Evolutionary conservation across 192 early-diverging fungal genomes (phyloP).

Genomic region (Martensiomyces pterosporus): DNA sequence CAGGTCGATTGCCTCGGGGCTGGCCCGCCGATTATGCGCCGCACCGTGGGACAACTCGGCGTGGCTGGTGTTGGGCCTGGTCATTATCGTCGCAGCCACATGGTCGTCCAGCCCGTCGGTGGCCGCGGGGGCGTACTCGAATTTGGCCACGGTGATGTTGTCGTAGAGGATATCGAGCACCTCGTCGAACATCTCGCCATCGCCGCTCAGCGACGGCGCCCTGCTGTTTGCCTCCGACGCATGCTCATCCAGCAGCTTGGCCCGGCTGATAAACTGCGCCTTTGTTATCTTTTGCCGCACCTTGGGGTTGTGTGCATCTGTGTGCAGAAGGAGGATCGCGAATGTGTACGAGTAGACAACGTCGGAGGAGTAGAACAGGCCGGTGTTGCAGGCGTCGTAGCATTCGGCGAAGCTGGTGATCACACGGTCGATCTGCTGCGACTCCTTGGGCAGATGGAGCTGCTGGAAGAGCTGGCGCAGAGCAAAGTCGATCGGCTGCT

Average conservation of each 20-base stretch:
- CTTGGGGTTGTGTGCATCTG: conserved; percentile 81
- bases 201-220: conserved; percentile 64
- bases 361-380: conserved; percentile 60
- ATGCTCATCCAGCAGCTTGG: conserved; percentile 66
- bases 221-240: conserved; percentile 69
- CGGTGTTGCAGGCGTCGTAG: conserved; percentile 66
- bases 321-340: conserved; percentile 78
- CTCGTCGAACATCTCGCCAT: conserved; percentile 60
- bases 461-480: conserved; percentile 67
- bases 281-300: conserved; percentile 80
- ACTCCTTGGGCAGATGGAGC: conserved; percentile 73
- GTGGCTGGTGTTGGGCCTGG: too few relatives aligned
- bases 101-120: conserved; percentile 2
- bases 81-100: conserved; percentile 2
- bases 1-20: conserved; percentile 14
- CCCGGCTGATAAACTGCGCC: conserved; percentile 68
- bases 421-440: conserved; percentile 80
- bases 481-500: conserved; percentile 63
- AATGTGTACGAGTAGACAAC: conserved; percentile 73
- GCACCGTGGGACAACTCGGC: too few relatives aligned
- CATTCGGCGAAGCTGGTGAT: conserved; percentile 68
- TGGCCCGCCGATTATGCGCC: not conserved
- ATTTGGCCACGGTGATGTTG: conserved; percentile 46
- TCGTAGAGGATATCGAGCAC: conserved; percentile 66
- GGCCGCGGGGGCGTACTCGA: conserved; percentile 38